Percentiles rank a stretch among this genome's conserved stretches.
These are phyloP conservation scores for Wickerhamomyces subpelliculosus DNA, from an alignment of 805 yeast species.

Conservation along the genomic window DNA sequence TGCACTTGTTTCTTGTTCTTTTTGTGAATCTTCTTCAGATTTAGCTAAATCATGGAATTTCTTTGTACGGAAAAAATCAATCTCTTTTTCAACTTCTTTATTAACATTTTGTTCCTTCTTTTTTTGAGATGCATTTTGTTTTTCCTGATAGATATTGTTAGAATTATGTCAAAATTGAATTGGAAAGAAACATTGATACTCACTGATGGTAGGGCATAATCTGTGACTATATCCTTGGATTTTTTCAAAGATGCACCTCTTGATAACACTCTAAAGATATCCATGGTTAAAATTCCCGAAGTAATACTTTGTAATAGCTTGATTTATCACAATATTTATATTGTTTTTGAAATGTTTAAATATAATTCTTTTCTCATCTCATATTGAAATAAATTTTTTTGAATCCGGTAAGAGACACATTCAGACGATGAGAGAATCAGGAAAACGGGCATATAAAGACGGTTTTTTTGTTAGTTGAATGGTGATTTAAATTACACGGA, in stretches of 20 bases:
- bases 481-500: no score
- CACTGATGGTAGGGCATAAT: constrained; percentile 22
- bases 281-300: constrained; percentile 42
- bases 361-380: no score
- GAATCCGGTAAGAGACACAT: background rate
- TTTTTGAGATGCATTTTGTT: constrained; percentile 14
- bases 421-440: no score
- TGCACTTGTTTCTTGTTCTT: constrained; percentile 22
- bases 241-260: constrained; percentile 80
- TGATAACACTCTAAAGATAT: constrained; percentile 75
- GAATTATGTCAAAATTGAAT: constrained; percentile 10
- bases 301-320: background rate
- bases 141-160: constrained; percentile 10
- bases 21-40: constrained; percentile 18
- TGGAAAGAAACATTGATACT: no score
- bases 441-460: no score
- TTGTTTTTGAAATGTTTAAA: no score
- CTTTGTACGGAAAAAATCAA: constrained; percentile 74
- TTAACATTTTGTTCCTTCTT: constrained; percentile 34
- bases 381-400: background rate
- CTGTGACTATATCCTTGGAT: constrained; percentile 27
- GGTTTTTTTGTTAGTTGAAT: no score
- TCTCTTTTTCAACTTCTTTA: constrained; percentile 57
- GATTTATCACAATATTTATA: no score
- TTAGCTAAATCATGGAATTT: constrained; percentile 24